A percentile compares a stretch with the other conserved stretches of the same genome.
These are phyloP conservation scores for Lasiosphaeria miniovina DNA, from an alignment of 495 filamentous ascomycete species.

Conservation along the genomic window DNA sequence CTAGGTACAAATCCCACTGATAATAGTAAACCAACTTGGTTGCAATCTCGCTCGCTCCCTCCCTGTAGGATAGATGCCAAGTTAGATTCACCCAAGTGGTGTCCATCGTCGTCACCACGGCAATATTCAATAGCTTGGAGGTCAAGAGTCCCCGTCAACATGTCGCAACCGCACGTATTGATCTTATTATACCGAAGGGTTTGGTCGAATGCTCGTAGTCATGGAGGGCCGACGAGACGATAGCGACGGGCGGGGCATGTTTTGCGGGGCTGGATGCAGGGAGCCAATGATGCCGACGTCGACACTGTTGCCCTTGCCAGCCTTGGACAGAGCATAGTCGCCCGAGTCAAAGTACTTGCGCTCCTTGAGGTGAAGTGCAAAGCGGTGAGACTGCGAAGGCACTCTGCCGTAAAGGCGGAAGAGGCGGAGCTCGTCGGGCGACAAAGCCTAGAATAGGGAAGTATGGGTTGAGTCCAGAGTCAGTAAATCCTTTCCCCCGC, in stretches of 20 bases:
- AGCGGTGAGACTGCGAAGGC: constrained; percentile 83
- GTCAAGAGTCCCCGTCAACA: no score
- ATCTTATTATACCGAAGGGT: no score
- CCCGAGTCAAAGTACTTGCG: constrained; percentile 98
- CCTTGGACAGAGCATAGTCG: constrained; percentile 93
- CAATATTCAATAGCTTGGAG: no score
- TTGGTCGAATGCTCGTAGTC: background rate
- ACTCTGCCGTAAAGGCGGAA: constrained; percentile 91
- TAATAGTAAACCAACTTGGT: no score
- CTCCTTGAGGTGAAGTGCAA: constrained; percentile 91
- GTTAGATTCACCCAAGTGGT: no score
- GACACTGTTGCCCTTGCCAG: constrained; percentile 83
- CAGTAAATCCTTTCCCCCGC: no score
- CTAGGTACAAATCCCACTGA: no score
- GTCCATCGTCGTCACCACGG: no score
- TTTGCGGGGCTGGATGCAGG: constrained; percentile 83
- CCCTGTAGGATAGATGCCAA: no score
- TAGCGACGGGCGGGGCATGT: constrained; percentile 75
- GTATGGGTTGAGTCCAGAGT: no score
- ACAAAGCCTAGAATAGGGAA: background rate
- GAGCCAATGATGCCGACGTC: constrained; percentile 84
- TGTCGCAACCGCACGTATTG: no score
- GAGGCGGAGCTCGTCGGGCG: constrained; percentile 33
- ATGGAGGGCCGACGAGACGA: background rate
- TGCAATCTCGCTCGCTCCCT: no score